phyloP scores from a whole-genome alignment of 2,329 filamentous ascomycete genomes.

The Xylaria sp. region DNA sequence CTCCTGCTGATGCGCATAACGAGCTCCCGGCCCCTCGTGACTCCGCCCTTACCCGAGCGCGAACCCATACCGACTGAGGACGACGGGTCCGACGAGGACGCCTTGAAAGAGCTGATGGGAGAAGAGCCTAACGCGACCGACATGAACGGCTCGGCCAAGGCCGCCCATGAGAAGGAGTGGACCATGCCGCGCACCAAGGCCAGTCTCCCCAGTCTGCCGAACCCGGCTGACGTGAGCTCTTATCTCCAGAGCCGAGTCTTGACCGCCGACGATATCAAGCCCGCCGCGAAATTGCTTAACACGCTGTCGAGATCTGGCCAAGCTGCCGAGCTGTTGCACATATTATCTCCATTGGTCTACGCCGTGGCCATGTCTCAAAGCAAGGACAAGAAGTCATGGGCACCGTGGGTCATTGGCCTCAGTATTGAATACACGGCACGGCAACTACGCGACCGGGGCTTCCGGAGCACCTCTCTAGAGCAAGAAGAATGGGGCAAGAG shows the following conservation, averaged over 20 bases:
- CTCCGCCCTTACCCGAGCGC: constrained; percentile 85
- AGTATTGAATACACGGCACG: constrained; percentile 87
- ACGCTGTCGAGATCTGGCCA: constrained; percentile 78
- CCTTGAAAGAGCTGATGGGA: constrained; percentile 49
- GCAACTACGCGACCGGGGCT: constrained; percentile 79
- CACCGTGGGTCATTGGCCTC: constrained; percentile 89
- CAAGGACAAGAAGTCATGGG: constrained; percentile 82
- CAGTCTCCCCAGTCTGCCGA: constrained; percentile 83
- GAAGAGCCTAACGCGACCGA: constrained; percentile 54
- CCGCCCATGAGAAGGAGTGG: constrained; percentile 75
- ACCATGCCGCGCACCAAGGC: constrained; percentile 94
- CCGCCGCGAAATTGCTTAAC: constrained; percentile 86
- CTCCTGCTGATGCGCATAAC: constrained; percentile 85
- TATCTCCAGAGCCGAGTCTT: constrained; percentile 92
- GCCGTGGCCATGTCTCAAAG: constrained; percentile 81
- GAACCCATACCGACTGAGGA: constrained; percentile 75
- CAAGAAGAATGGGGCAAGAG: constrained; percentile 88
- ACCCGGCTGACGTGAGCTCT: constrained; percentile 81
- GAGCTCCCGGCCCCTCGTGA: constrained; percentile 82
- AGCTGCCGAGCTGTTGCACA: constrained; percentile 89
- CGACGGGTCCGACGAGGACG: constrained; percentile 61
- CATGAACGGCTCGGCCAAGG: constrained; percentile 57
- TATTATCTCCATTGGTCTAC: constrained; percentile 88
- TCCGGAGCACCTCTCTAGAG: constrained; percentile 87
- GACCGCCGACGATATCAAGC: constrained; percentile 96